phyloP scores from a whole-genome alignment of 2,329 filamentous ascomycete species.

The Orbilia oligospora region DNA sequence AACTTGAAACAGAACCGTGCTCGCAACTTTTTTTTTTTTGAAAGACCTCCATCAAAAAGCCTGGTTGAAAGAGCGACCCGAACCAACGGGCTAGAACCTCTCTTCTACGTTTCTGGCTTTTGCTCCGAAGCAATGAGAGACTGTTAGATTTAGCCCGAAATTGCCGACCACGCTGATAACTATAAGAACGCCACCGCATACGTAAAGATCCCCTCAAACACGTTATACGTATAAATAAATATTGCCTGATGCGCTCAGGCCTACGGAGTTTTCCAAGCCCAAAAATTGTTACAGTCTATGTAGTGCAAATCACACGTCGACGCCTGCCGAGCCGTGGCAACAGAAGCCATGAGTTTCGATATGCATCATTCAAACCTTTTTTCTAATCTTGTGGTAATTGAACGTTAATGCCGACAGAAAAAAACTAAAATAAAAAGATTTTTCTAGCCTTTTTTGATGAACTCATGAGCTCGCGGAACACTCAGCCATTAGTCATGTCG shows the following conservation, averaged over 20 bases:
- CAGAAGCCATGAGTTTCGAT: conserved; percentile 2
- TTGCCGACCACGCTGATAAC: conserved; percentile 23
- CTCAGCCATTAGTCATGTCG: not conserved
- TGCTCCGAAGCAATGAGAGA: conserved; percentile 39
- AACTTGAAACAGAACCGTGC: conserved; percentile 56
- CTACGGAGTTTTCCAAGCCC: conserved; percentile 36
- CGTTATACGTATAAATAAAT: conserved; percentile 55
- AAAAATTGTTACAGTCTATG: conserved; percentile 28
- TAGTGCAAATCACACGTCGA: conserved; percentile 46
- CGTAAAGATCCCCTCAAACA: conserved; percentile 41
- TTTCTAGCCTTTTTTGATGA: not conserved
- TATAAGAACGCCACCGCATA: conserved; percentile 23
- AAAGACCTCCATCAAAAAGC: conserved; percentile 1
- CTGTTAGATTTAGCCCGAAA: conserved; percentile 53
- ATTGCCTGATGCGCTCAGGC: conserved; percentile 50
- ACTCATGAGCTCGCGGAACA: not conserved
- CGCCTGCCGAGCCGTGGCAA: conserved; percentile 23
- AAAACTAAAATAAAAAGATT: not conserved
- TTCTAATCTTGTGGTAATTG: conserved; percentile 10
- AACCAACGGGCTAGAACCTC: conserved; percentile 23
- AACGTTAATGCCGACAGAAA: no score
- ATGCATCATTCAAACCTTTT: conserved; percentile 19
- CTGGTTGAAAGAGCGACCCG: not conserved
- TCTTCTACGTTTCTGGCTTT: conserved; percentile 28
- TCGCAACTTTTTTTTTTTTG: conserved; percentile 34